These are phyloP conservation scores for Eimeria necatrix DNA, from an alignment of 169 alveolate genomes.

Conservation along the genomic window DNA sequence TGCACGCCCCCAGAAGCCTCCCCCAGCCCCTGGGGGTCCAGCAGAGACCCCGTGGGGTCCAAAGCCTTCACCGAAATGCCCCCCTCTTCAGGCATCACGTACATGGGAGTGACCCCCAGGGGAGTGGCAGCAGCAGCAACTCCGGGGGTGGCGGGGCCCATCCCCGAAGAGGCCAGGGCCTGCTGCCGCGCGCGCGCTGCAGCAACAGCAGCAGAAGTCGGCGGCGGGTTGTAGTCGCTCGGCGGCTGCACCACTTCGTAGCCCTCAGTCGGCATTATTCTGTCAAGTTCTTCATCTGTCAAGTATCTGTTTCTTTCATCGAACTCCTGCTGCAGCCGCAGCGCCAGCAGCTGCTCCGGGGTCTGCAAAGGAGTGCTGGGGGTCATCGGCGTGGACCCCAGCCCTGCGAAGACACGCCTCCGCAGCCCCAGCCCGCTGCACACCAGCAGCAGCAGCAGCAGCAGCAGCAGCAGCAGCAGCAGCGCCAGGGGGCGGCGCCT, in stretches of 20 bases:
- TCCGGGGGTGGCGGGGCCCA: slow-evolving; percentile 79
- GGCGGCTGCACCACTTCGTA: slow-evolving; percentile 95
- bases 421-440: background rate
- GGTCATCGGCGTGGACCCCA: slow-evolving; percentile 83
- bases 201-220: slow-evolving; percentile 80
- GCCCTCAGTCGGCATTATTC: slow-evolving; percentile 95
- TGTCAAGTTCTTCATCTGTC: slow-evolving; percentile 98
- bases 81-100: slow-evolving; percentile 89
- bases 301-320: slow-evolving; percentile 85
- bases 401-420: background rate
- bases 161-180: slow-evolving; percentile 56
- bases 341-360: slow-evolving; percentile 81
- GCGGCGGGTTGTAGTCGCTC: slow-evolving; percentile 90
- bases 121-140: slow-evolving; percentile 85
- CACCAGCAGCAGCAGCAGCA: background rate
- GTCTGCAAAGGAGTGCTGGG: slow-evolving; percentile 81
- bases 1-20: slow-evolving; percentile 81
- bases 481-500: no score
- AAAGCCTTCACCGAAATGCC: slow-evolving; percentile 82
- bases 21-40: slow-evolving; percentile 80
- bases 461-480: background rate
- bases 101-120: slow-evolving; percentile 87
- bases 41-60: slow-evolving; percentile 69
- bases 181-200: slow-evolving; percentile 80
- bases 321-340: slow-evolving; percentile 84